Evolutionary conservation across 805 yeast genomes (phyloP).

Genomic region (Metschnikowia rubicola): DNA sequence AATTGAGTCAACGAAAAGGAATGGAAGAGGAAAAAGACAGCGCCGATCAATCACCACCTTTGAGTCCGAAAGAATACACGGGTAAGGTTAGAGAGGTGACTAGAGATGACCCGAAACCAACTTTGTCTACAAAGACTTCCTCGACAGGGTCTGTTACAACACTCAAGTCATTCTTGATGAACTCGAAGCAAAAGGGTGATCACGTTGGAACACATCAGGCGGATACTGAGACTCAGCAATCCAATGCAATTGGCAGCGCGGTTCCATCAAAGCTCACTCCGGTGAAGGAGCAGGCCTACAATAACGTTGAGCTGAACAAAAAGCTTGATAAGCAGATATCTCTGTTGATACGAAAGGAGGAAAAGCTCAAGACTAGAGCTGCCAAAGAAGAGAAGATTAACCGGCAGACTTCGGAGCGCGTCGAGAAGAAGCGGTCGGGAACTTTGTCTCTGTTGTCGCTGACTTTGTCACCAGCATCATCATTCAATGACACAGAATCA

Average conservation of each 20-base stretch:
- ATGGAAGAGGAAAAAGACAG: conserved; percentile 15
- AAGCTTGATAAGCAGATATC: conserved; percentile 33
- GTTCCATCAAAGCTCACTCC: conserved; percentile 22
- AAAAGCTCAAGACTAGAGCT: conserved; percentile 20
- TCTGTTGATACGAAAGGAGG: conserved; percentile 32
- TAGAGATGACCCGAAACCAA: conserved; percentile 22
- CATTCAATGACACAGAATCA: conserved; percentile 1
- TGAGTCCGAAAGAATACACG: no score
- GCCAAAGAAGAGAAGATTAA: conserved; percentile 15
- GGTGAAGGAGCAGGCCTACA: conserved; percentile 26
- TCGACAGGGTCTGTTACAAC: conserved; percentile 10
- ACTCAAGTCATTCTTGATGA: conserved; percentile 6
- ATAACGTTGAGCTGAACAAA: conserved; percentile 18
- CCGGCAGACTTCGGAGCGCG: conserved; percentile 10
- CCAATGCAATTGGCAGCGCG: no score
- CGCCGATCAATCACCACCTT: not conserved
- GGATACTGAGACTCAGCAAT: no score
- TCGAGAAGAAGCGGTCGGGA: conserved; percentile 11
- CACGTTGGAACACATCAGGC: not conserved
- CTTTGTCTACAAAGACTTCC: not conserved
- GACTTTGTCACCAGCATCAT: conserved; percentile 7
- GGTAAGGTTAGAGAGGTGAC: no score
- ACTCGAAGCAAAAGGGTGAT: conserved; percentile 2
- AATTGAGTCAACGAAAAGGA: conserved; percentile 25
- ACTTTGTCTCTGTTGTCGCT: conserved; percentile 4